Conservation (phyloP, 768 basidiomycete genomes). For the Calocybe cyanea region DNA sequence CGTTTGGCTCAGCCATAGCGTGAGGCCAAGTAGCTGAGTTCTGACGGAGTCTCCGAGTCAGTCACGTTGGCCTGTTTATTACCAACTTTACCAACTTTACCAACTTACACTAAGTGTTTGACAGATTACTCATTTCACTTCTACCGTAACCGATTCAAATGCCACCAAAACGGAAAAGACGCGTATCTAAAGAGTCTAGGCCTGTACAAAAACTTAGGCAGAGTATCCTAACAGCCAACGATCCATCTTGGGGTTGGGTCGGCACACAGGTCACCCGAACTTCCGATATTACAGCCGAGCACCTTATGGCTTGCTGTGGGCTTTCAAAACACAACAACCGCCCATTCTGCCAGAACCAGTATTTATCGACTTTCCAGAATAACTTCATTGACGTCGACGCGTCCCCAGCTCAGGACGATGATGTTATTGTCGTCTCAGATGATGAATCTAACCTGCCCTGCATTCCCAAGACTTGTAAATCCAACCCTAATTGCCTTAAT, state of each 20-base stretch:
- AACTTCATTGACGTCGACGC: too few species aligned
- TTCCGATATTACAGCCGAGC: conserved; percentile 62
- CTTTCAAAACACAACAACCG: conserved; percentile 48
- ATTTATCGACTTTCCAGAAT: conserved; percentile 24
- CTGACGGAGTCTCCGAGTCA: background rate
- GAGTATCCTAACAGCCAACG: conserved; percentile 41
- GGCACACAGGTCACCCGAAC: conserved; percentile 54
- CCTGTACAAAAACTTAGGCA: conserved; percentile 65
- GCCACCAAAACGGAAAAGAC: conserved; percentile 59
- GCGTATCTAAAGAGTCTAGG: conserved; percentile 50
- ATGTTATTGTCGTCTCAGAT: conserved; percentile 69
- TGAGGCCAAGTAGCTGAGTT: background rate
- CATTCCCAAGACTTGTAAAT: conserved; percentile 60
- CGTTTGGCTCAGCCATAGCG: conserved; percentile 7
- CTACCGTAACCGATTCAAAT: conserved; percentile 27
- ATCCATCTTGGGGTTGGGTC: conserved; percentile 78
- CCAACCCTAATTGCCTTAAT: conserved; percentile 84
- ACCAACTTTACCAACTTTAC: conserved; percentile 6
- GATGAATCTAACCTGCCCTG: conserved; percentile 52
- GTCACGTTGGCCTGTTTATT: conserved; percentile 8
- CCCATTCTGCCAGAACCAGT: conserved; percentile 59
- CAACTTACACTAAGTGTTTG: too few species aligned
- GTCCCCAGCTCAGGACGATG: conserved; percentile 36
- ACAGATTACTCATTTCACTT: conserved; percentile 7
- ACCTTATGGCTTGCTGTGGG: conserved; percentile 66